Conservation (phyloP, 2,329 filamentous ascomycete genomes). For the Verticillium albo-atrum region DNA sequence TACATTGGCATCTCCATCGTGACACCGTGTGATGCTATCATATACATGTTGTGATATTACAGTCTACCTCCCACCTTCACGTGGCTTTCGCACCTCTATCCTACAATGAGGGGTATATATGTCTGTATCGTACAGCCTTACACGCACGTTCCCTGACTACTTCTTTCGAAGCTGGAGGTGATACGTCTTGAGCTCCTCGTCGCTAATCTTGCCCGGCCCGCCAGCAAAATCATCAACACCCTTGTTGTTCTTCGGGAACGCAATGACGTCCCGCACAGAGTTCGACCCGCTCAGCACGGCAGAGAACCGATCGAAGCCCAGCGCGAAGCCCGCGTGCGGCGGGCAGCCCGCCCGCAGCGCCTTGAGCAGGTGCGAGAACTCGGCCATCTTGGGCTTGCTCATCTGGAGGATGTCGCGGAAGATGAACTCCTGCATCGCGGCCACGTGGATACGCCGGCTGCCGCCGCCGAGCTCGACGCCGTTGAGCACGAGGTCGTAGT, state of each 20-base stretch:
- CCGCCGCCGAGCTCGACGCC: slow-evolving; percentile 92
- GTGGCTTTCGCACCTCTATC: no score
- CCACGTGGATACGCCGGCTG: slow-evolving; percentile 84
- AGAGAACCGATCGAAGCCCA: slow-evolving; percentile 86
- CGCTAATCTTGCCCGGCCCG: slow-evolving; percentile 66
- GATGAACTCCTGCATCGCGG: slow-evolving; percentile 77
- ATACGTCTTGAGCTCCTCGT: slow-evolving; percentile 47
- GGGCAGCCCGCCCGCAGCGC: slow-evolving; percentile 84
- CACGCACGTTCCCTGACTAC: neutral
- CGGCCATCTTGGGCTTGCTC: slow-evolving; percentile 63
- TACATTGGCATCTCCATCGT: no score
- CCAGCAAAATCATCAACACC: slow-evolving; percentile 82
- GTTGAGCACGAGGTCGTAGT: slow-evolving; percentile 95
- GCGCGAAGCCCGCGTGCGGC: slow-evolving; percentile 87
- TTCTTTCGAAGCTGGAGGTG: slow-evolving; percentile 28
- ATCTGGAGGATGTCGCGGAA: slow-evolving; percentile 82
- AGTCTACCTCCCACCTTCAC: neutral
- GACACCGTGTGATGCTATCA: no score
- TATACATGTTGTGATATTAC: neutral
- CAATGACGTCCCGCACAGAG: slow-evolving; percentile 88
- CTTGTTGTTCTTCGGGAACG: slow-evolving; percentile 90
- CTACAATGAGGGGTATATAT: neutral
- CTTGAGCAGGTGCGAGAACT: slow-evolving; percentile 81
- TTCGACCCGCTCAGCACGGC: slow-evolving; percentile 72
- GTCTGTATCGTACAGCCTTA: neutral